phyloP scores from a whole-genome alignment of 768 basidiomycete genomes.

The Boletus sp. region DNA sequence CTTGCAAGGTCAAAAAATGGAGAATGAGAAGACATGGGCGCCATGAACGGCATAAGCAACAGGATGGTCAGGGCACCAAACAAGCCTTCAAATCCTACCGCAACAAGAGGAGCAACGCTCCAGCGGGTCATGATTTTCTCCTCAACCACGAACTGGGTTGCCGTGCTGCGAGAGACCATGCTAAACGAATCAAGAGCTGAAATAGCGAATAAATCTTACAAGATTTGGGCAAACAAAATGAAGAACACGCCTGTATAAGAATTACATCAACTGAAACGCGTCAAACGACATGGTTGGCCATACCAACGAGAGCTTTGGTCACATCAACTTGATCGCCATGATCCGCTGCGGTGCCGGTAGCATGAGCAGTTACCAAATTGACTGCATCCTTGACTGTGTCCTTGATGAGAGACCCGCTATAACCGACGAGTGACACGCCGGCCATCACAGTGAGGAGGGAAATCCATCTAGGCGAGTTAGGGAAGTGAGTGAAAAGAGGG shows the following conservation, averaged over 20 bases:
- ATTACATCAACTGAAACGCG: constrained; percentile 17
- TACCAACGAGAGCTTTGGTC: constrained; percentile 73
- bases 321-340: constrained; percentile 56
- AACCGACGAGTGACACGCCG: constrained; percentile 82
- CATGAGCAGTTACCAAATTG: constrained; percentile 14
- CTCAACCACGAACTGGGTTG: constrained; percentile 91
- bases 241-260: constrained; percentile 72
- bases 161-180: constrained; percentile 54
- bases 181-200: neutral
- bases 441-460: constrained; percentile 86
- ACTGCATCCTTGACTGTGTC: constrained; percentile 54
- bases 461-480: constrained; percentile 61
- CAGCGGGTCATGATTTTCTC: constrained; percentile 93
- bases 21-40: constrained; percentile 60
- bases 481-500: constrained; percentile 1
- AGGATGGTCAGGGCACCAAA: constrained; percentile 84
- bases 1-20: constrained; percentile 85
- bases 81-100: constrained; percentile 92
- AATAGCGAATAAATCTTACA: constrained; percentile 49
- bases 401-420: constrained; percentile 85
- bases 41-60: constrained; percentile 74
- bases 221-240: constrained; percentile 90
- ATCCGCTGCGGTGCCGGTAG: constrained; percentile 37
- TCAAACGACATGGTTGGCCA: constrained; percentile 11
- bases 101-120: constrained; percentile 82